Evolutionary conservation across 257 asterid genomes (phyloP).

Genomic region (Thymus mandschuricus): DNA sequence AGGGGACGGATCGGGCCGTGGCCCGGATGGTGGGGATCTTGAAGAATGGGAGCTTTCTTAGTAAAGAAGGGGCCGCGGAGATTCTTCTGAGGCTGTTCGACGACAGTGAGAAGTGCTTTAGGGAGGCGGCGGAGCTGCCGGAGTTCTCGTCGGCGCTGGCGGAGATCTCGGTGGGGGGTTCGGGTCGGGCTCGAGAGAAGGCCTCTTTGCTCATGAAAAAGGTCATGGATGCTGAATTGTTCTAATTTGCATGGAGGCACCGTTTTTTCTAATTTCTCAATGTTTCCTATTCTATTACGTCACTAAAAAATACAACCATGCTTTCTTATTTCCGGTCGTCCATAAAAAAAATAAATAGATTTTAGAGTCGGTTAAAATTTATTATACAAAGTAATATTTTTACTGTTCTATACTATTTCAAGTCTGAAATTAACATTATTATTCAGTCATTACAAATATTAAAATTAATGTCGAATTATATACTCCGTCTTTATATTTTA

Average conservation of each 20-base stretch:
- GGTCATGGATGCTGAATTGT: constrained; percentile 48
- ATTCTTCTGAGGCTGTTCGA: constrained; percentile 65
- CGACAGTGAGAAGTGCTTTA: constrained; percentile 59
- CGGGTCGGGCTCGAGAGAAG: constrained; percentile 66
- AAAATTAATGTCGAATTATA: too few relatives aligned
- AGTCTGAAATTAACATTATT: too few relatives aligned
- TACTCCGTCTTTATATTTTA: too few relatives aligned
- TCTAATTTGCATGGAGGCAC: constrained; percentile 2
- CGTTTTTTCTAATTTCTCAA: not conserved
- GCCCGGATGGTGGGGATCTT: constrained; percentile 48
- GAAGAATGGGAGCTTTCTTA: constrained; percentile 58
- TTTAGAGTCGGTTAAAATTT: too few relatives aligned
- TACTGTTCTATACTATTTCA: too few relatives aligned
- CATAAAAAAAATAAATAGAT: too few relatives aligned
- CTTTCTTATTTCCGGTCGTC: too few relatives aligned
- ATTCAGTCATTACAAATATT: too few relatives aligned
- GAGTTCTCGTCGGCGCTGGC: constrained; percentile 63
- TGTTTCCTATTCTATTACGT: too few relatives aligned
- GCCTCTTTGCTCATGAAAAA: constrained; percentile 68
- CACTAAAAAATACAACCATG: too few relatives aligned
- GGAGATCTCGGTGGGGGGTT: constrained; percentile 72
- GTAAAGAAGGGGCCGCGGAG: constrained; percentile 75
- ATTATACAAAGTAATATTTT: too few relatives aligned
- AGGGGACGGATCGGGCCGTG: constrained; percentile 43
- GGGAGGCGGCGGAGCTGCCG: constrained; percentile 53